Evolutionary conservation across 768 basidiomycete genomes (phyloP), one percentile per base, ranked within the genome.

Genomic region (Trametes elegans): DNA sequence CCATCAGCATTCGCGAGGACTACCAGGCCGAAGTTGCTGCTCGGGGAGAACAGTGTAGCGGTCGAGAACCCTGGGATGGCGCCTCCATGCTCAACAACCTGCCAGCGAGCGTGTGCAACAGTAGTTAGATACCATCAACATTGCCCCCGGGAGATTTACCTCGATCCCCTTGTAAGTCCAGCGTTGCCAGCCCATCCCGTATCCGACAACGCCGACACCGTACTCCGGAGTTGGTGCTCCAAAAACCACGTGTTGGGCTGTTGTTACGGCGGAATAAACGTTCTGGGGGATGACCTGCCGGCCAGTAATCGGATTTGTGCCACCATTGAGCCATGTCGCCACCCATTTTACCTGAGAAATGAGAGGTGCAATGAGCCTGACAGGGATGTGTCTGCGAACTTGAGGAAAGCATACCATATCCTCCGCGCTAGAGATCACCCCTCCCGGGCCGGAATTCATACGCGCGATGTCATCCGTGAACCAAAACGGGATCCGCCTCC

Each of bases 171-270:
- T 65, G 47, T 75, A 75, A 0, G 75, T 71, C 7, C 23, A 44
- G 6, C 72, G 68, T 32, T 13, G 29, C 77, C 78, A 79, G 4
- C 79, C 79, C 64, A 76, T 63, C 1, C 74, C 76, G 57, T 78
- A 80, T 10, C 69, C 75, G 1, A 42, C 21, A 31, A 76, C 60
- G 0, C 75, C 75, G 0, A 55, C 16, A 8, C 64, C 62, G 4
- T 52, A 52, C 2, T 23, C 7, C 7, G 58, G 40, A 3, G 35
- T 53, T 14, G 57, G 44, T 1, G 2, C 28, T 2, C 36, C 26
- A 1, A 60, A 49, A 11, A 62, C 59, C 5, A 79, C 56, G 0
- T 67, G 49, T 35, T 70, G 69, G 2, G 73, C 68, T 5, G 67
- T 64, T 0, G 76, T 74, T 2, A 64, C 61, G 27, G 66, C 68